Conservation (phyloP, 2,329 filamentous ascomycete genomes). For the Cercospora brassicicola region DNA sequence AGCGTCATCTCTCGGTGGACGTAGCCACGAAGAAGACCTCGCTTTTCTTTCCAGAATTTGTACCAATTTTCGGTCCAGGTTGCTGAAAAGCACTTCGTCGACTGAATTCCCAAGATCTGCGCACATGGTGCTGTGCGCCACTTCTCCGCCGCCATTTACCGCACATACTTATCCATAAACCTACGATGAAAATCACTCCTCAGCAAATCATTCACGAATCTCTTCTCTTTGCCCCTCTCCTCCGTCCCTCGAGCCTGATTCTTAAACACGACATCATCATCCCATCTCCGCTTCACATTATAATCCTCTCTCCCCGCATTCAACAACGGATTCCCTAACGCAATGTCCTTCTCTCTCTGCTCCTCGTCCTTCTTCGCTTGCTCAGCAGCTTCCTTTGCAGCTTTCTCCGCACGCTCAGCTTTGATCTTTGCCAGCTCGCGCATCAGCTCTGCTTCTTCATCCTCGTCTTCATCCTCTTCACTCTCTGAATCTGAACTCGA, state of each 20-base stretch:
- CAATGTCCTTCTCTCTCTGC: constrained; percentile 81
- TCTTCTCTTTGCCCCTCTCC: constrained; percentile 71
- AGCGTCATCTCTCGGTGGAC: not conserved
- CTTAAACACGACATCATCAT: constrained; percentile 98
- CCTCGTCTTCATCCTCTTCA: constrained; percentile 72
- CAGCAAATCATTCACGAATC: constrained; percentile 90
- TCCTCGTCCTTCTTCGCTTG: constrained; percentile 78
- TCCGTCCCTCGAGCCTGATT: constrained; percentile 96
- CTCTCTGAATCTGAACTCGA: constrained; percentile 43
- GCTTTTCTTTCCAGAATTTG: not conserved
- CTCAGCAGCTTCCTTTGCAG: constrained; percentile 79
- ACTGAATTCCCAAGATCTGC: not conserved
- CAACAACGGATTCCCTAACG: constrained; percentile 85
- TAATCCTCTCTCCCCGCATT: constrained; percentile 75
- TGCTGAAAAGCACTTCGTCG: not conserved
- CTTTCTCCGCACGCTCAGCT: constrained; percentile 76
- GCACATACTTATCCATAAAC: constrained; percentile 69
- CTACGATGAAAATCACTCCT: constrained; percentile 96
- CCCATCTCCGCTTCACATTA: constrained; percentile 89
- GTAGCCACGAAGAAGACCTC: not conserved
- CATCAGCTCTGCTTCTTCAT: constrained; percentile 85
- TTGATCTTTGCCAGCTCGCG: constrained; percentile 93
- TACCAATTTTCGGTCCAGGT: not conserved
- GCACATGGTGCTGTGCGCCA: not conserved
- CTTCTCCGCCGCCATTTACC: constrained; percentile 23